Conservation (phyloP, 768 basidiomycete species). For the Gyrodon lividus region DNA sequence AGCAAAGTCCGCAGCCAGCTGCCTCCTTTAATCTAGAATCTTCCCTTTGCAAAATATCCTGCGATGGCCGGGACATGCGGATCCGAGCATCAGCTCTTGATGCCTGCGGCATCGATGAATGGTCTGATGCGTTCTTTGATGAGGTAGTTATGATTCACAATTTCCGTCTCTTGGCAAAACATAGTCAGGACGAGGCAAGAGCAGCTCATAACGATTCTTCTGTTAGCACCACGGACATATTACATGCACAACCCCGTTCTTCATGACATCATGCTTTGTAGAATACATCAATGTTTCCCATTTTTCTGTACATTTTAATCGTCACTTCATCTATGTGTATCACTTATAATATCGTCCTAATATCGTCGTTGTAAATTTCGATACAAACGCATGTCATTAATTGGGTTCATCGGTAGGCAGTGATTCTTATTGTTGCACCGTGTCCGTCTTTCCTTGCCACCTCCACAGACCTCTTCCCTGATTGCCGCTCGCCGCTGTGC, state of each 20-base stretch:
- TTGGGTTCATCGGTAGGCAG: conserved; percentile 14
- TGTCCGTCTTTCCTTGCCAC: conserved; percentile 14
- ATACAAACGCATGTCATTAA: conserved; percentile 20
- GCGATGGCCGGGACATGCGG: conserved; percentile 42
- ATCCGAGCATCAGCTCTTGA: conserved; percentile 49
- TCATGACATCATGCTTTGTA: conserved; percentile 30
- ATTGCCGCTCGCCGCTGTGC: conserved; percentile 21
- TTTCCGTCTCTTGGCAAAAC: conserved; percentile 40
- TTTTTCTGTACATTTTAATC: conserved; percentile 38
- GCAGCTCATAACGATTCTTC: conserved; percentile 25
- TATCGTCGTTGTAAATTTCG: conserved; percentile 30
- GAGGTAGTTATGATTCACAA: conserved; percentile 60
- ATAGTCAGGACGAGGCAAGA: conserved; percentile 37
- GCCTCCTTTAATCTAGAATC: conserved; percentile 35
- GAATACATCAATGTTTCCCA: conserved; percentile 26
- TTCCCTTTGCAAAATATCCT: conserved; percentile 34
- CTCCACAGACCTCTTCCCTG: conserved; percentile 25
- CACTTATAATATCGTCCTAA: conserved; percentile 32
- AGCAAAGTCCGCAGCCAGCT: conserved; percentile 34
- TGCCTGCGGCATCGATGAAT: conserved; percentile 43
- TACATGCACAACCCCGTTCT: conserved; percentile 15
- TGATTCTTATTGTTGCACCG: conserved; percentile 15
- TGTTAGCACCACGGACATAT: conserved; percentile 22
- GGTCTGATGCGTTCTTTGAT: conserved; percentile 63
- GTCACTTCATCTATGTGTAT: conserved; percentile 30